Conservation (phyloP, 2,329 filamentous ascomycete genomes). For the Seiridium cupressi region DNA sequence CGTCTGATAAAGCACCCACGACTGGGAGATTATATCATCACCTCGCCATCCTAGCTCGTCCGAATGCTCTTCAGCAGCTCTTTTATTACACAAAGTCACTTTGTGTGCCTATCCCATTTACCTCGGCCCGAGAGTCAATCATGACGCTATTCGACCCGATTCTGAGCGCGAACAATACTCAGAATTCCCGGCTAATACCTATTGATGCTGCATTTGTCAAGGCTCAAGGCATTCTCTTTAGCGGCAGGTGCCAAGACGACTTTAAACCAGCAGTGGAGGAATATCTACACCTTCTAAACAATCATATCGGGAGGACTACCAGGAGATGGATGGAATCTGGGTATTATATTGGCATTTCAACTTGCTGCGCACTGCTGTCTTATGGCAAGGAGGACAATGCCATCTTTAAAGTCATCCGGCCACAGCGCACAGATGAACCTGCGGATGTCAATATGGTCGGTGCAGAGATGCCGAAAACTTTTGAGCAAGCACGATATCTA, state of each 20-base stretch:
- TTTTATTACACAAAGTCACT: slow-evolving; percentile 72
- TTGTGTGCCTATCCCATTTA: slow-evolving; percentile 66
- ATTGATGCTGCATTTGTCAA: slow-evolving; percentile 63
- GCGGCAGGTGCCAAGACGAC: slow-evolving; percentile 41
- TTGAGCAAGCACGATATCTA: slow-evolving; percentile 21
- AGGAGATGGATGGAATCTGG: slow-evolving; percentile 52
- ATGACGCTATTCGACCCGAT: slow-evolving; percentile 66
- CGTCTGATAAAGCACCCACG: slow-evolving; percentile 71
- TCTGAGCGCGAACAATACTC: slow-evolving; percentile 28
- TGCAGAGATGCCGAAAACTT: slow-evolving; percentile 11
- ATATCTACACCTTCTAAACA: slow-evolving; percentile 54
- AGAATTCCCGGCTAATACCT: slow-evolving; percentile 34
- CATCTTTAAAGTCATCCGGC: slow-evolving; percentile 39
- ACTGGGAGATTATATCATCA: slow-evolving; percentile 86
- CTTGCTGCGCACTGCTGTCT: slow-evolving; percentile 49
- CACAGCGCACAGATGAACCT: slow-evolving; percentile 24
- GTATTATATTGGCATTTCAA: slow-evolving; percentile 53
- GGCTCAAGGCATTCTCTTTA: slow-evolving; percentile 64
- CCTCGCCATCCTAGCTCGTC: slow-evolving; percentile 73
- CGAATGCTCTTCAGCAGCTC: slow-evolving; percentile 67
- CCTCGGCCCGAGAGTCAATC: slow-evolving; percentile 67
- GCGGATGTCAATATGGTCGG: slow-evolving; percentile 17
- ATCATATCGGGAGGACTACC: slow-evolving; percentile 51
- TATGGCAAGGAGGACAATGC: slow-evolving; percentile 51
- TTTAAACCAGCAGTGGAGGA: slow-evolving; percentile 43